phyloP scores from a whole-genome alignment of 1,139 yeast species.

The Scheffersomyces parashehatae region DNA sequence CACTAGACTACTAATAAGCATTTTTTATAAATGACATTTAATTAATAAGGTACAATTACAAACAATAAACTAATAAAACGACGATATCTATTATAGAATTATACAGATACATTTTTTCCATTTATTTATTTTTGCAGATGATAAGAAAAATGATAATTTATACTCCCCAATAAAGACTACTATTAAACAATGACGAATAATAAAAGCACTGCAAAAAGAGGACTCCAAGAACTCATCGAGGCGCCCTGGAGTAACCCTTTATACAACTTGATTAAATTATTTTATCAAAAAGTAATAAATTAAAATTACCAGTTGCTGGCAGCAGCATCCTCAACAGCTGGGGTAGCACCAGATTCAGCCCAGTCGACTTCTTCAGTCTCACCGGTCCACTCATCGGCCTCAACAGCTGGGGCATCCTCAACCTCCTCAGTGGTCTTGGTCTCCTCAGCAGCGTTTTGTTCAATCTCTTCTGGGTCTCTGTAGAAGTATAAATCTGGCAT shows the following conservation, averaged over 20 bases:
- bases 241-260: no score
- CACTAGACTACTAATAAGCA: no score
- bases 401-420: conserved; percentile 55
- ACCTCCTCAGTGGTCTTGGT: conserved; percentile 51
- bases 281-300: conserved; percentile 10
- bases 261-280: conserved; percentile 7
- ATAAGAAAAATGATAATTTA: conserved; percentile 8
- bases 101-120: conserved; percentile 7
- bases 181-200: background rate
- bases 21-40: conserved; percentile 14
- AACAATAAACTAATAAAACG: conserved; percentile 9
- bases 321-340: conserved; percentile 81
- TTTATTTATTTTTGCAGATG: conserved; percentile 9
- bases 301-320: conserved; percentile 50
- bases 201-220: background rate
- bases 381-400: conserved; percentile 56
- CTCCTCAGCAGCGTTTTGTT: conserved; percentile 75
- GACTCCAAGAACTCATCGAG: no score
- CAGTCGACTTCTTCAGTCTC: conserved; percentile 65
- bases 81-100: conserved; percentile 1
- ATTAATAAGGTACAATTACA: conserved; percentile 23
- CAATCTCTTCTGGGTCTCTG: conserved; percentile 99
- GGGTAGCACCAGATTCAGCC: conserved; percentile 66
- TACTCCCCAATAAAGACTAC: conserved; percentile 12
- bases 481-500: conserved; percentile 99